Base-by-base conservation (phyloP, 306 rosid species). In the Glycine tomentella region DNA sequence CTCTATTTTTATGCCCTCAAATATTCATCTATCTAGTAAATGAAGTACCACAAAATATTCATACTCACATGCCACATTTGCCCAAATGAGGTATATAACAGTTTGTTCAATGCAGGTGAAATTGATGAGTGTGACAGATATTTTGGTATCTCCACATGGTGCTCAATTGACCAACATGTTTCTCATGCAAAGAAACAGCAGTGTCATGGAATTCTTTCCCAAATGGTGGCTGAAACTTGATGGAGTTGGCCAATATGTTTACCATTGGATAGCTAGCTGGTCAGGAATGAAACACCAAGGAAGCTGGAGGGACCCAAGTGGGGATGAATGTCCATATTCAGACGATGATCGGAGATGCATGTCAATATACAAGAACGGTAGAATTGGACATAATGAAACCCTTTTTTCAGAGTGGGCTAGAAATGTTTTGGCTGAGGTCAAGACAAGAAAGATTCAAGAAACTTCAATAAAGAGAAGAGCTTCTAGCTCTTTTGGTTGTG, bases 191-290 rank as follows among this genome's bases (percentile, higher is more conserved):
- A 80, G 88, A 80, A 92, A 92, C 84, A 87, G 97, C 69, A 89
- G 93, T 58, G 91, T 92, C 1, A 87, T 92, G 92, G 94, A 90
- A 76, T 90, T 92, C 50, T 92, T 90, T 8, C 92, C 97, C 36
- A 87, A 84, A 79, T 93, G 92, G 0, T 90, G 97, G 97, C 82
- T 89, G 0, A 80, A 89, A 42, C 90, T 88, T 1, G 97, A 91
- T 2, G 92, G 97, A 3, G 89, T 90, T 14, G 97, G 97, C 10
- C 97, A 92, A 12, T 87, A 59, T 59, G 94, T 92, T 5, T 69
- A 3, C 81, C 94, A 75, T 5, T 92, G 91, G 93, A 57, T 90
- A 0, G 93, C 94, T 2, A 89, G 90, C 84, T 90, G 97, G 94
- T 87, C 94, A 0, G 94, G 97, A 38, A 92, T 92, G 93, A 83